Conservation (phyloP, 2,329 filamentous ascomycete species). For the Remersonia thermophila region DNA sequence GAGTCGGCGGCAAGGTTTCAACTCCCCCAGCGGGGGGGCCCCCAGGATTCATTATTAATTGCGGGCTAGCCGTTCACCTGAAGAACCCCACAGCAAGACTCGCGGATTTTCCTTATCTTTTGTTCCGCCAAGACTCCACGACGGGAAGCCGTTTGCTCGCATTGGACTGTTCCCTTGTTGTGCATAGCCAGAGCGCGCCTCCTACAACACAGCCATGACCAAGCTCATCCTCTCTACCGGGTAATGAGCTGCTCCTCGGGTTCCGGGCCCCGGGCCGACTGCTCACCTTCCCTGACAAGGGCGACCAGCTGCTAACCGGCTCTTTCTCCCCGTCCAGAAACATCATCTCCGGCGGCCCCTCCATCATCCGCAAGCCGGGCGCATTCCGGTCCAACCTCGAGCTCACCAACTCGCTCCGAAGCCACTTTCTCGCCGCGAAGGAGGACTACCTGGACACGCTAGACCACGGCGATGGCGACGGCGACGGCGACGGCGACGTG, state of each 20-base stretch:
- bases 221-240: constrained; percentile 78
- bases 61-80: too few relatives aligned
- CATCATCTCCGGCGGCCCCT: constrained; percentile 72
- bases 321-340: constrained; percentile 38
- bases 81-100: neutral
- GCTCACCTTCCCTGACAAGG: too few relatives aligned
- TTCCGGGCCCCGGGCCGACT: too few relatives aligned
- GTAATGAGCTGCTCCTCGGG: too few relatives aligned
- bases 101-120: too few relatives aligned
- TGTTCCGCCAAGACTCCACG: too few relatives aligned
- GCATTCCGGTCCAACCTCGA: constrained; percentile 84
- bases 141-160: too few relatives aligned
- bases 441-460: constrained; percentile 37
- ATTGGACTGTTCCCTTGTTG: too few relatives aligned
- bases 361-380: constrained; percentile 68
- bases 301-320: too few relatives aligned
- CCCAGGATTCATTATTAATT: too few relatives aligned
- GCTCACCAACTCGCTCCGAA: constrained; percentile 74
- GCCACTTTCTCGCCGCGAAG: constrained; percentile 68
- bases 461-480: constrained; percentile 18
- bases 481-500: constrained; percentile 18
- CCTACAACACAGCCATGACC: constrained; percentile 52
- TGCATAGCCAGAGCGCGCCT: too few relatives aligned
- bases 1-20: neutral
- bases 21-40: too few relatives aligned